These are phyloP conservation scores for Ustilago hordei DNA, from an alignment of 1,284 basidiomycete species.

Conservation along the genomic window DNA sequence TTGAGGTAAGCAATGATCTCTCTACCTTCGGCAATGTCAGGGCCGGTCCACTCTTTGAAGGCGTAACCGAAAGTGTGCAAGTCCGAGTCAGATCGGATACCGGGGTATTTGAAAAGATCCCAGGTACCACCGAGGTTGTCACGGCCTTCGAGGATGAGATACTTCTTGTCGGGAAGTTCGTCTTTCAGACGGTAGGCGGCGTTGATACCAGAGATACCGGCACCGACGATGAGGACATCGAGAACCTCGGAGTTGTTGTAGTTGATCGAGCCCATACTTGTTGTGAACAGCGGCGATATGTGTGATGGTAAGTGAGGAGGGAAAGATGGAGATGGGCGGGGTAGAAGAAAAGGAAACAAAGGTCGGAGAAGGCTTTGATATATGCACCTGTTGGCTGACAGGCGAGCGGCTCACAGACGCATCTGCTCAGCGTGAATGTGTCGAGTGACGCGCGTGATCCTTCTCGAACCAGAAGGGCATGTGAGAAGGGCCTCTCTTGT, in stretches of 20 bases:
- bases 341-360: background rate
- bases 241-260: constrained; percentile 43
- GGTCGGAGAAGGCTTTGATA: background rate
- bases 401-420: background rate
- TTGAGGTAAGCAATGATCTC: constrained; percentile 63
- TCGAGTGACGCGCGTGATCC: background rate
- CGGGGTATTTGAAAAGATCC: constrained; percentile 63
- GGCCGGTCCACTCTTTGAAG: constrained; percentile 58
- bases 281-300: background rate
- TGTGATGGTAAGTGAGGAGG: background rate
- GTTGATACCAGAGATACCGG: constrained; percentile 68
- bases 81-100: constrained; percentile 49
- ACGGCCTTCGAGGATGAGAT: constrained; percentile 53
- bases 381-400: background rate
- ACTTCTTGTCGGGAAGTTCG: constrained; percentile 56
- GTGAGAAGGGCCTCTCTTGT: background rate
- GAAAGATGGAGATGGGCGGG: background rate
- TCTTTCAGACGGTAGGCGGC: constrained; percentile 62
- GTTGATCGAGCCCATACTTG: constrained; percentile 45
- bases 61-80: constrained; percentile 54
- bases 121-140: constrained; percentile 62
- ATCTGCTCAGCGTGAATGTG: constrained; percentile 6
- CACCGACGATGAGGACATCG: constrained; percentile 64
- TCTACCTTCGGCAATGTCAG: constrained; percentile 61
- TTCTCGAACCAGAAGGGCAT: background rate